Evolutionary conservation across 2,329 filamentous ascomycete genomes (phyloP).

Genomic region (Colletotrichum cuscutae): DNA sequence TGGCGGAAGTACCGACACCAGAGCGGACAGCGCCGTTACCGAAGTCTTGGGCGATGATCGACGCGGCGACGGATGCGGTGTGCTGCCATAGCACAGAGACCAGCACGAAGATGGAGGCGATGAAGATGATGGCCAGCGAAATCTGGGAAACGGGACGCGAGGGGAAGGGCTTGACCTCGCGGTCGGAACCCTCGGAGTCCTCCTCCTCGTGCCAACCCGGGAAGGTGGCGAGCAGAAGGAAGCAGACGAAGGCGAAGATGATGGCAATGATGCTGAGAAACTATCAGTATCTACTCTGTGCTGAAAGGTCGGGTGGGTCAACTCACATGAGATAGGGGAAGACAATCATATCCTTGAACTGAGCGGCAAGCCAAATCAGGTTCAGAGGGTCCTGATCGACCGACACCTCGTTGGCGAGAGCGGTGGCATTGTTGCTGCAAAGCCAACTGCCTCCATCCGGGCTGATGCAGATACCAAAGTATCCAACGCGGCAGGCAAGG

Average conservation of each 20-base stretch:
- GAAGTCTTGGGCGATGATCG: slow-evolving; percentile 91
- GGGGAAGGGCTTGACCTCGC: slow-evolving; percentile 94
- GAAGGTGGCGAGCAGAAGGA: slow-evolving; percentile 94
- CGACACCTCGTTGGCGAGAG: slow-evolving; percentile 87
- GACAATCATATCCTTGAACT: slow-evolving; percentile 98
- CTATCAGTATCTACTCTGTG: slow-evolving; percentile 30
- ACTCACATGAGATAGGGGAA: slow-evolving; percentile 95
- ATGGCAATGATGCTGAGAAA: slow-evolving; percentile 87
- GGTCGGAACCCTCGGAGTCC: slow-evolving; percentile 82
- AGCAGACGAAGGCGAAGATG: slow-evolving; percentile 95
- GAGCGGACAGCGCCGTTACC: slow-evolving; percentile 89
- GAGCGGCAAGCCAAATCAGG: slow-evolving; percentile 94
- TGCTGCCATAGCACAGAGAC: slow-evolving; percentile 90
- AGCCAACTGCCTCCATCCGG: slow-evolving; percentile 90
- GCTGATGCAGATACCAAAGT: slow-evolving; percentile 97
- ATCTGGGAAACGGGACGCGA: slow-evolving; percentile 92
- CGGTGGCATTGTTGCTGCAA: slow-evolving; percentile 96
- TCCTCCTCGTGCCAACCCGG: slow-evolving; percentile 96
- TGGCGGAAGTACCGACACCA: slow-evolving; percentile 92
- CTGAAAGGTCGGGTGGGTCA: neutral
- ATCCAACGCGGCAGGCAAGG: slow-evolving; percentile 92
- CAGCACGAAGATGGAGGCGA: slow-evolving; percentile 76
- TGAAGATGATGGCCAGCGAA: slow-evolving; percentile 91
- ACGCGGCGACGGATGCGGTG: slow-evolving; percentile 94
- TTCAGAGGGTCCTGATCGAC: slow-evolving; percentile 97